Evolutionary conservation across 2,329 filamentous ascomycete genomes (phyloP).

Genomic region (Monilinia vaccinii-corymbosi): DNA sequence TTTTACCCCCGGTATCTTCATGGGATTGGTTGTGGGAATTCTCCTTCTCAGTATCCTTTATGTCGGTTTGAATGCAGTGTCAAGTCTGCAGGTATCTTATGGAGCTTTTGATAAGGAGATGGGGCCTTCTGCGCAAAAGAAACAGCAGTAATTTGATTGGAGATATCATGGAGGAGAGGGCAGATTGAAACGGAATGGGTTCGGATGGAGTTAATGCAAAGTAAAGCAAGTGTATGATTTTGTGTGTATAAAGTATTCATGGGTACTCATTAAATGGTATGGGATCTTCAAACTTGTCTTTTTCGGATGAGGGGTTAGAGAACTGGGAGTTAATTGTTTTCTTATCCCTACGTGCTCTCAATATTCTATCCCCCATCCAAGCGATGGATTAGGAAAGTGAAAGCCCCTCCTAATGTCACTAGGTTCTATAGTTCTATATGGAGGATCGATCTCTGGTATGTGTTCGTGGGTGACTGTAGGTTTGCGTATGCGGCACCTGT

Average conservation of each 20-base stretch:
- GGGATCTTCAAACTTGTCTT: background rate
- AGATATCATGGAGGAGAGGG: background rate
- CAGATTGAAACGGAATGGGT: background rate
- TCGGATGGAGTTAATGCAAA: background rate
- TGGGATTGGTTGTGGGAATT: constrained; percentile 64
- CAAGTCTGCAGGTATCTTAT: constrained; percentile 81
- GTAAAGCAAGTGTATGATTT: constrained; percentile 2
- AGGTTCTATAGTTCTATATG: too few species aligned
- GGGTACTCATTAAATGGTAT: background rate
- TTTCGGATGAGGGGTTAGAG: background rate
- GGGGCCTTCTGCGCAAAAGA: constrained; percentile 82
- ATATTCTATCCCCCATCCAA: too few species aligned
- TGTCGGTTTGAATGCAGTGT: constrained; percentile 66
- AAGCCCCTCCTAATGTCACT: too few species aligned
- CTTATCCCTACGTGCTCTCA: too few species aligned
- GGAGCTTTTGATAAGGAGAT: constrained; percentile 96
- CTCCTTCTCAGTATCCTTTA: constrained; percentile 70
- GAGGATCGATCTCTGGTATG: too few species aligned
- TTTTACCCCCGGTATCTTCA: constrained; percentile 86
- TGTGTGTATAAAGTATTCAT: constrained; percentile 9
- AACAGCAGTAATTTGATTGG: constrained; percentile 41
- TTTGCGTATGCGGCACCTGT: background rate
- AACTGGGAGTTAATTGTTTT: background rate
- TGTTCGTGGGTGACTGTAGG: too few species aligned
- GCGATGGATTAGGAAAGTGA: too few species aligned